phyloP scores from a whole-genome alignment of 257 asterid genomes.

The Jacaranda mimosifolia region DNA sequence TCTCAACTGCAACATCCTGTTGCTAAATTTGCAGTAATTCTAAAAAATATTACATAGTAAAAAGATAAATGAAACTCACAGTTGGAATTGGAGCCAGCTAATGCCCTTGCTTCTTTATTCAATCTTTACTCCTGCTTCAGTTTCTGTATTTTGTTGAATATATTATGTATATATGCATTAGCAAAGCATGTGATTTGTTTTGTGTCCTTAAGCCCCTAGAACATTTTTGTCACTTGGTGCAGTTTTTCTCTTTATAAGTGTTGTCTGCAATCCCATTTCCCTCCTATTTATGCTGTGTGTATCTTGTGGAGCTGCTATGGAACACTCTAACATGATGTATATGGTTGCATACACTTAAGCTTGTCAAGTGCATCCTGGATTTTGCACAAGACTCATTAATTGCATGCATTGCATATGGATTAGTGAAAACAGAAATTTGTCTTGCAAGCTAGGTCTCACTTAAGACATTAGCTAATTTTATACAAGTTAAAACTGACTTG shows the following conservation, averaged over 20 bases:
- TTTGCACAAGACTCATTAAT: not conserved
- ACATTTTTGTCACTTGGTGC: not conserved
- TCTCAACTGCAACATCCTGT: not conserved
- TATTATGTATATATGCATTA: not conserved
- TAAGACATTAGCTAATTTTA: not conserved
- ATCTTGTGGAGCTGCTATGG: conserved; percentile 6
- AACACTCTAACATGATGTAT: not conserved
- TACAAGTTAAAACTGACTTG: not conserved
- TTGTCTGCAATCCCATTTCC: not conserved
- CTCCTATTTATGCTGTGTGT: not conserved
- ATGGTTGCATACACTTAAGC: not conserved
- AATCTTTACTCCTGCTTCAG: not conserved
- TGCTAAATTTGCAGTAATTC: not conserved
- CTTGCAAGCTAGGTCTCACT: not conserved
- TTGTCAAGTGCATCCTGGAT: not conserved
- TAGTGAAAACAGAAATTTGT: not conserved
- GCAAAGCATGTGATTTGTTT: not conserved
- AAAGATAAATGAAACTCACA: not conserved
- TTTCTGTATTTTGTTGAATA: not conserved
- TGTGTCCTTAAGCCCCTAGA: not conserved
- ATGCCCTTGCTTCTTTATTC: not conserved
- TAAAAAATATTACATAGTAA: not conserved
- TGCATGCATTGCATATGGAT: not conserved
- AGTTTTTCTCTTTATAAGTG: not conserved
- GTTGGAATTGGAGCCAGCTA: not conserved